These are phyloP conservation scores for Naganishia vishniacii DNA, from an alignment of 768 basidiomycete genomes.

Conservation along the genomic window DNA sequence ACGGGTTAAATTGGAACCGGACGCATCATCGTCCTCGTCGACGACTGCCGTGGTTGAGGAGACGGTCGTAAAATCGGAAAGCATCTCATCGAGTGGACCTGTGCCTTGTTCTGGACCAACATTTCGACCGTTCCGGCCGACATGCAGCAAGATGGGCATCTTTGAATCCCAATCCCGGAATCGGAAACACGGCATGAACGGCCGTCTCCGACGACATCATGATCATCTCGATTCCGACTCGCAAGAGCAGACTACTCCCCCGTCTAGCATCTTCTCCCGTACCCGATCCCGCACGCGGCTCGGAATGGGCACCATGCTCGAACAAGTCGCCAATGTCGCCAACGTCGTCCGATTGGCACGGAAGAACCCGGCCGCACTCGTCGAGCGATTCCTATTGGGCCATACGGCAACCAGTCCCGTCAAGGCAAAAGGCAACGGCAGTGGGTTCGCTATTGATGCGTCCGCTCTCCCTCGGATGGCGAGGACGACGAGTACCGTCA, in stretches of 20 bases:
- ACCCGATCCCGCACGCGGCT: slow-evolving; percentile 13
- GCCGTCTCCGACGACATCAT: background rate
- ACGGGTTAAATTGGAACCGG: slow-evolving; percentile 5
- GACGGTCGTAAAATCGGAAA: no score
- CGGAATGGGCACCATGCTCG: slow-evolving; percentile 6
- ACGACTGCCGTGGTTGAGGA: no score
- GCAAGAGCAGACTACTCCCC: background rate
- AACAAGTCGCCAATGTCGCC: slow-evolving; percentile 6
- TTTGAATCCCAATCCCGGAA: slow-evolving; percentile 10
- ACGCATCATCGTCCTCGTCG: background rate
- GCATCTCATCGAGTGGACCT: background rate
- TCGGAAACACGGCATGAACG: background rate
- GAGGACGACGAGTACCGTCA: background rate
- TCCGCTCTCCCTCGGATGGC: background rate
- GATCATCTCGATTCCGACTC: background rate
- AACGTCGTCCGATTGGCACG: slow-evolving; percentile 12
- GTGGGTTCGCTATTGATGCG: slow-evolving; percentile 11
- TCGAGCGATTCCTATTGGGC: slow-evolving; percentile 10
- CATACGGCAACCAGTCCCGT: slow-evolving; percentile 15
- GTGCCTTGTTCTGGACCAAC: background rate
- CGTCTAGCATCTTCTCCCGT: slow-evolving; percentile 12
- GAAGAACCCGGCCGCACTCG: slow-evolving; percentile 7
- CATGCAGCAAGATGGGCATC: background rate
- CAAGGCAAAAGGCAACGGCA: background rate
- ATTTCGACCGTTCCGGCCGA: slow-evolving; percentile 9